These are phyloP conservation scores for Agapanthus africanus DNA, from an alignment of 106 monocot species.

Conservation along the genomic window DNA sequence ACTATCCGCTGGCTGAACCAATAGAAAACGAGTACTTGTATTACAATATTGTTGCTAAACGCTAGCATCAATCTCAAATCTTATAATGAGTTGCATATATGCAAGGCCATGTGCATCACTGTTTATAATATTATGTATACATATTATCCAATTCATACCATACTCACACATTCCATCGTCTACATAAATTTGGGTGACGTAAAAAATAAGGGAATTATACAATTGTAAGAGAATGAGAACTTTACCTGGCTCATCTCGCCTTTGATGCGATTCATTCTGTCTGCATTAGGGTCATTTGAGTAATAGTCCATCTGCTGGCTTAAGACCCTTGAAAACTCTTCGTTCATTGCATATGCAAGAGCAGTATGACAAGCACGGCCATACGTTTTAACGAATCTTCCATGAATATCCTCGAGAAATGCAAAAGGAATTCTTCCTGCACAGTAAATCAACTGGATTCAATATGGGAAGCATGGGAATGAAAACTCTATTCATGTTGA, in stretches of 20 bases:
- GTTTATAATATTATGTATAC: neutral
- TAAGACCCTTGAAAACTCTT: slow-evolving; percentile 94
- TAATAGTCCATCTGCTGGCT: slow-evolving; percentile 95
- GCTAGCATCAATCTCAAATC: no score
- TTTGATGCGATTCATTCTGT: slow-evolving; percentile 89
- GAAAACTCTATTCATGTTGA: no score
- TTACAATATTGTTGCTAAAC: no score
- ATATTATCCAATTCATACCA: neutral
- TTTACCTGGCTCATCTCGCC: slow-evolving; percentile 97
- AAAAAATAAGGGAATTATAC: neutral
- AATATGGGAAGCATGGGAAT: neutral
- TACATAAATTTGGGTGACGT: neutral
- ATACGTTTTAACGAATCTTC: slow-evolving; percentile 87
- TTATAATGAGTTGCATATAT: no score
- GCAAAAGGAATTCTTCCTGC: slow-evolving; percentile 93
- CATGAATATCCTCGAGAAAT: slow-evolving; percentile 94
- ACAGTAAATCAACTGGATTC: neutral
- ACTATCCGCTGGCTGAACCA: no score
- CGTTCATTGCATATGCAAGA: slow-evolving; percentile 97
- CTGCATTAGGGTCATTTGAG: slow-evolving; percentile 95
- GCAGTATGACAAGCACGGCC: slow-evolving; percentile 93
- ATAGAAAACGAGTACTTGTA: no score
- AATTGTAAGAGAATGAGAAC: neutral
- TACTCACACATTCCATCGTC: neutral
- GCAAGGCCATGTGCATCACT: no score